A percentile compares a stretch with the other conserved stretches of the same genome.
phyloP scores from a whole-genome alignment of 2,329 filamentous ascomycete species.

The Daldinia eschscholtzii region DNA sequence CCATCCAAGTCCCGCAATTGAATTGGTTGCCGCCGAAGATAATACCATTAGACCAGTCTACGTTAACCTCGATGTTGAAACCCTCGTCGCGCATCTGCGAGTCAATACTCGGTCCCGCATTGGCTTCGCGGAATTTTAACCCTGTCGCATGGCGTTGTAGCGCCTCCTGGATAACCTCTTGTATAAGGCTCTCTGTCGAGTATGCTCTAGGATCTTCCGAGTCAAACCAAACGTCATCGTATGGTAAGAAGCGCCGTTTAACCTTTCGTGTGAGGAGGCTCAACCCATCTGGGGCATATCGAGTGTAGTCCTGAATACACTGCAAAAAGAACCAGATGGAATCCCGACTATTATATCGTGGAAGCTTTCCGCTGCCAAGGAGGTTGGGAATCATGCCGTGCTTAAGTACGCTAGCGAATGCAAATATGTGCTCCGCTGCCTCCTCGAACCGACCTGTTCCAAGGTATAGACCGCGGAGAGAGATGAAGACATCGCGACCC shows the following conservation, averaged over 20 bases:
- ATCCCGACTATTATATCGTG: slow-evolving; percentile 95
- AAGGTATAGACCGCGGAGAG: slow-evolving; percentile 89
- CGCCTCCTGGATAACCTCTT: slow-evolving; percentile 92
- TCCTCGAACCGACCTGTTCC: slow-evolving; percentile 90
- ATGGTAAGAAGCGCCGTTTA: slow-evolving; percentile 88
- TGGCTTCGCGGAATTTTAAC: slow-evolving; percentile 93
- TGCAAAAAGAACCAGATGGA: slow-evolving; percentile 99
- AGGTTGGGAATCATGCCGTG: slow-evolving; percentile 99
- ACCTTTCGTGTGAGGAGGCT: slow-evolving; percentile 81
- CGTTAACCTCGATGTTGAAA: slow-evolving; percentile 90
- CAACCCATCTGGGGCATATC: slow-evolving; percentile 81
- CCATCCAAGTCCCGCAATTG: slow-evolving; percentile 99
- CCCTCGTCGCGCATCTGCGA: slow-evolving; percentile 93
- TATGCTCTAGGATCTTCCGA: slow-evolving; percentile 86
- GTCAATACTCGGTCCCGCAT: slow-evolving; percentile 89
- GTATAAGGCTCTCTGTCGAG: slow-evolving; percentile 83
- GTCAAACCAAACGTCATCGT: slow-evolving; percentile 95
- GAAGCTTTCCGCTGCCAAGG: slow-evolving; percentile 84
- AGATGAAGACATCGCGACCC: slow-evolving; percentile 98
- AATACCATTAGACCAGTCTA: slow-evolving; percentile 91
- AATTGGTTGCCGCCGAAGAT: slow-evolving; percentile 93
- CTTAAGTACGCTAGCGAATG: slow-evolving; percentile 95
- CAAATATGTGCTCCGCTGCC: slow-evolving; percentile 92
- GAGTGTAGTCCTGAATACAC: slow-evolving; percentile 92
- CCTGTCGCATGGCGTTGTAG: slow-evolving; percentile 91